Evolutionary conservation across 768 basidiomycete genomes (phyloP).

Genomic region (Boletus eberwhitei): DNA sequence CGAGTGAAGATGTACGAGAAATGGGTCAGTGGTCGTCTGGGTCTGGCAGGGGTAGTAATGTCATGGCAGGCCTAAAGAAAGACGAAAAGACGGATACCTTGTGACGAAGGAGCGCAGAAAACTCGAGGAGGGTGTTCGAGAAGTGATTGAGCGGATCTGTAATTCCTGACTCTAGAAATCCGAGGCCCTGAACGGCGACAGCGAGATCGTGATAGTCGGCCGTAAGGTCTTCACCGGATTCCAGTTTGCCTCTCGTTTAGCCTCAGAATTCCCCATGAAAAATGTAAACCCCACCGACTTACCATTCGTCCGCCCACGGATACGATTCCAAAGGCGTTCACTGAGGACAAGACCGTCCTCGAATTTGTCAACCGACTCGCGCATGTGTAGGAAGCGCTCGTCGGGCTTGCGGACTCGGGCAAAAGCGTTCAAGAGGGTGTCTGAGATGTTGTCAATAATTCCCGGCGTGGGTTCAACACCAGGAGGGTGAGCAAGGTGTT

Average conservation of each 20-base stretch:
- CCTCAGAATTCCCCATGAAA: constrained; percentile 57
- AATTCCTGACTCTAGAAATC: constrained; percentile 97
- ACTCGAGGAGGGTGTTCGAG: constrained; percentile 93
- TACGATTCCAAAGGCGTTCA: constrained; percentile 77
- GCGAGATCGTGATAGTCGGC: constrained; percentile 97
- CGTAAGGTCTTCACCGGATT: constrained; percentile 89
- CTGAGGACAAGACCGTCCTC: constrained; percentile 86
- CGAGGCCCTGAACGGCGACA: constrained; percentile 92
- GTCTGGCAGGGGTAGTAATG: constrained; percentile 46
- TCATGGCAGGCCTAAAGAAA: background rate
- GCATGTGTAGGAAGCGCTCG: constrained; percentile 90
- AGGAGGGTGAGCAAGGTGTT: constrained; percentile 90
- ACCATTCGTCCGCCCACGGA: constrained; percentile 85
- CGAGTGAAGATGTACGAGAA: constrained; percentile 86
- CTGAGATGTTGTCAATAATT: constrained; percentile 92
- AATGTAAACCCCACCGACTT: constrained; percentile 37
- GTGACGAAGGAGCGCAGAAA: constrained; percentile 85
- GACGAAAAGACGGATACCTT: constrained; percentile 46
- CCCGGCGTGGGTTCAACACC: constrained; percentile 75
- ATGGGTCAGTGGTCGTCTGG: constrained; percentile 87
- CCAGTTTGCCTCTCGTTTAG: constrained; percentile 81
- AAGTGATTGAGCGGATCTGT: constrained; percentile 97
- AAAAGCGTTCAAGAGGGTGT: constrained; percentile 95
- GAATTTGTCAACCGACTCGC: constrained; percentile 90
- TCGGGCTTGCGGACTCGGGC: constrained; percentile 95